A percentile compares a stretch with the other conserved stretches of the same genome.
These are phyloP conservation scores for Suhomyces kilbournensis DNA, from an alignment of 805 yeast species.

Conservation along the genomic window DNA sequence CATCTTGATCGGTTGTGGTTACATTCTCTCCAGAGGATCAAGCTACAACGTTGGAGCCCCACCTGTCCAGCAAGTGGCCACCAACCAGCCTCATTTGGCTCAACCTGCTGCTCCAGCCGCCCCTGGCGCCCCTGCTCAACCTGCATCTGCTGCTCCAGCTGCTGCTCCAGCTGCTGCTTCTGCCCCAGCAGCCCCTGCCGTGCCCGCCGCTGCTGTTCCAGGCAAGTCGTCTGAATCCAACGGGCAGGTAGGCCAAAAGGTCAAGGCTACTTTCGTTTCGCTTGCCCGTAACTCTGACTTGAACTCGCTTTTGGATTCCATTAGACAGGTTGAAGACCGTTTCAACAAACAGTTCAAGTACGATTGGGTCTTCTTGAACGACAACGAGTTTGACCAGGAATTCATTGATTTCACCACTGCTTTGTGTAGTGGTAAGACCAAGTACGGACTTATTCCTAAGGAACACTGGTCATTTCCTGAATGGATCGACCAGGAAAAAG, in stretches of 20 bases:
- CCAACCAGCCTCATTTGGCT: slow-evolving; percentile 20
- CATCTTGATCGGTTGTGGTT: slow-evolving; percentile 46
- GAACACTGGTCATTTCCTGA: slow-evolving; percentile 88
- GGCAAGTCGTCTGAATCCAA: slow-evolving; percentile 2
- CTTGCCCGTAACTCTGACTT: slow-evolving; percentile 77
- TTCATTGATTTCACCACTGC: slow-evolving; percentile 67
- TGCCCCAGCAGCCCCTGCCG: slow-evolving; percentile 4
- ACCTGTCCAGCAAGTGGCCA: slow-evolving; percentile 28
- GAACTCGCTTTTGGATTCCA: slow-evolving; percentile 57
- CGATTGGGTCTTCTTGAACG: slow-evolving; percentile 95
- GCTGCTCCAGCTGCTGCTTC: not conserved
- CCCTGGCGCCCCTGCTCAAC: slow-evolving; percentile 3
- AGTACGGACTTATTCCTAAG: slow-evolving; percentile 76
- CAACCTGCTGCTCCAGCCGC: slow-evolving; percentile 2
- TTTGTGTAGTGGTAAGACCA: slow-evolving; percentile 70
- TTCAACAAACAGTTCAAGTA: slow-evolving; percentile 78
- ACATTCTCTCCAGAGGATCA: slow-evolving; percentile 47
- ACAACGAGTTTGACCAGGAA: slow-evolving; percentile 77
- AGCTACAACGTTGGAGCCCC: slow-evolving; percentile 31
- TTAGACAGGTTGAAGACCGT: slow-evolving; percentile 81
- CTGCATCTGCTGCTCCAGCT: not conserved
- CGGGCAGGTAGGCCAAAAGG: slow-evolving; percentile 27
- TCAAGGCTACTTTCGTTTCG: slow-evolving; percentile 77
- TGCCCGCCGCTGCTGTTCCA: slow-evolving; percentile 9
- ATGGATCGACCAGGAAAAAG: slow-evolving; percentile 75